Base-by-base conservation (phyloP, 192 early-diverging fungal species). In the Coemansia sp. region DNA sequence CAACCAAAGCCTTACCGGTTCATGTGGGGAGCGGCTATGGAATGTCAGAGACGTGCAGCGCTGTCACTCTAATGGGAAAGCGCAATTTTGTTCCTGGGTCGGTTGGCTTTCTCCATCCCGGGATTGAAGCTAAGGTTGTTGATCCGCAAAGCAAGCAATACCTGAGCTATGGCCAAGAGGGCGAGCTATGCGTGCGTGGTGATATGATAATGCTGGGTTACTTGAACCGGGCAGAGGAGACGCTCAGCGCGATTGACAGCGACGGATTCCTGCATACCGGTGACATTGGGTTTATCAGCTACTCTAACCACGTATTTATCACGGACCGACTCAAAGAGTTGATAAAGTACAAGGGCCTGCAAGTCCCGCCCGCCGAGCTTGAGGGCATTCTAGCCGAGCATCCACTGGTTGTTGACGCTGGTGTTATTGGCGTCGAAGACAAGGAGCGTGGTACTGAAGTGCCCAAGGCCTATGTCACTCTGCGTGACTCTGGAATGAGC, bases 271-370 rank as follows among this genome's bases (percentile, higher is more conserved):
- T 94, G 36, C 90, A 88, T 52, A 95, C 91, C 8, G 87, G 87
- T 11, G 94, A 97, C 72, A 69, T 97, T 21, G 91, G 79, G 4
- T 53, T 79, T 4, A 78, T 87, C n/a, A 86, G 90, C 64, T 68
- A 82, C 42, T 56, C 87, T 3, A 88, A 86, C 17, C 58, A 85
- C 39, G 72, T 85, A 42, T 86, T 70, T 63, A 83, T 86, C 33
- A 75, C 84, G 14, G 88, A 87, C 63, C 86, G 95, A 6, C 58
- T 90, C 19, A 95, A 95, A 80, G 90, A 93, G 57, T 83, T 95
- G 40, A 95, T 95, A 76, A 97, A 97, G 67, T 95, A 92, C 86
- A 95, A 97, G 65, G 84, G 87, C 0, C 67, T 83, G 61, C 82
- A 84, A 72, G 89, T 97, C 5, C 81, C 93, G 0, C 93, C 93